These are phyloP conservation scores for Diaporthe citrichinensis DNA, from an alignment of 2,329 filamentous ascomycete genomes.

Conservation along the genomic window DNA sequence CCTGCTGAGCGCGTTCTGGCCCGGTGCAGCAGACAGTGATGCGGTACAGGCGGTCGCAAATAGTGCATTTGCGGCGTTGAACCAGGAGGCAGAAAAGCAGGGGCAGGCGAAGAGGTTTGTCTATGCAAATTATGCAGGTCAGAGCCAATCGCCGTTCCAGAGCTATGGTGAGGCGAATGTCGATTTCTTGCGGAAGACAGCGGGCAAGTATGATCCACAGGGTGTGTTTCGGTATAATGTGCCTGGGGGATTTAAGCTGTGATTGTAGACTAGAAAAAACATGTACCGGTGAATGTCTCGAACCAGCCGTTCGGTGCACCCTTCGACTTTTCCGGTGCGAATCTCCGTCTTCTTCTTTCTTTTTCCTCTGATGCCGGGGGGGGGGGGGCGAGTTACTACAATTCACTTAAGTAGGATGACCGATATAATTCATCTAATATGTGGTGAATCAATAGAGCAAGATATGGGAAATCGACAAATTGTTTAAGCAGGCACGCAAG, in stretches of 20 bases:
- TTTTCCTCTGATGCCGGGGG: no score
- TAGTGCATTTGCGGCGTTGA: conserved; percentile 3
- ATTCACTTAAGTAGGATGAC: no score
- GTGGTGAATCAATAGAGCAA: no score
- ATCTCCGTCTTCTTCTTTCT: no score
- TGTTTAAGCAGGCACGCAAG: no score
- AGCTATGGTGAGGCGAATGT: conserved; percentile 5
- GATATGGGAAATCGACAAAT: no score
- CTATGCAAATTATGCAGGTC: conserved; percentile 18
- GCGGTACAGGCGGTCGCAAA: conserved; percentile 15
- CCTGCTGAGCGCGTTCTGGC: conserved; percentile 25
- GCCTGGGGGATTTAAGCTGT: conserved; percentile 23
- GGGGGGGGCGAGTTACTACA: no score
- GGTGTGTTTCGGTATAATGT: conserved; percentile 19
- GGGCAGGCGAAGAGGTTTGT: conserved; percentile 25
- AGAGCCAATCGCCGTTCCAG: conserved; percentile 16
- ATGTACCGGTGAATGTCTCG: no score
- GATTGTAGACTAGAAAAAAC: no score
- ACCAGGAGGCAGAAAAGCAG: conserved; percentile 2
- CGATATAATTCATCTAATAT: no score
- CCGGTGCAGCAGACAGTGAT: neutral
- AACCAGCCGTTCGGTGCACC: no score
- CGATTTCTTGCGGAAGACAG: conserved; percentile 18
- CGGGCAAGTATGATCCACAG: conserved; percentile 5
- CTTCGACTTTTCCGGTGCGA: no score